These are phyloP conservation scores for Murraya koenigii DNA, from an alignment of 345 rosid species.

Conservation along the genomic window DNA sequence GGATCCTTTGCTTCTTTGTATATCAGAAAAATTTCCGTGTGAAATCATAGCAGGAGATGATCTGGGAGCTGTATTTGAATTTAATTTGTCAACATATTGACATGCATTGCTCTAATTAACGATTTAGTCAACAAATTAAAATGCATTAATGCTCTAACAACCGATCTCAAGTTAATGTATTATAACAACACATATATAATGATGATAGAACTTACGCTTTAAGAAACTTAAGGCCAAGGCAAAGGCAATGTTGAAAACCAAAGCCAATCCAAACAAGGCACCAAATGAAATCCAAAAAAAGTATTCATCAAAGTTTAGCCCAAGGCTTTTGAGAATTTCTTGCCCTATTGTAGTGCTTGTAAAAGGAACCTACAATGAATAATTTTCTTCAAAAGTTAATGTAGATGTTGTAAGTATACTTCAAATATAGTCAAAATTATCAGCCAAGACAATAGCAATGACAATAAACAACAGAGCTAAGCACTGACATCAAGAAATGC, in stretches of 20 bases:
- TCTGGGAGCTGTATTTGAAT: not conserved
- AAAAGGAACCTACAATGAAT: not conserved
- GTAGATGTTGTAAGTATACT: no score
- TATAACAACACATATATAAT: no score
- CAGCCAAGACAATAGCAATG: not conserved
- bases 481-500: no score
- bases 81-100: no score
- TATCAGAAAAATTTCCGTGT: not conserved
- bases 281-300: not conserved
- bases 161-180: no score
- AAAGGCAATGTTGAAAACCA: not conserved
- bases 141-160: no score
- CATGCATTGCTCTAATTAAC: not conserved
- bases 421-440: no score
- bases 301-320: not conserved
- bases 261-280: not conserved
- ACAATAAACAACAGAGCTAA: no score
- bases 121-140: not conserved
- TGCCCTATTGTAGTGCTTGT: not conserved
- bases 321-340: not conserved
- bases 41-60: constrained; percentile 1
- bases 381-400: no score
- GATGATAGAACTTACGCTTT: not conserved
- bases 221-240: not conserved
- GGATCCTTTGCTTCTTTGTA: constrained; percentile 16